These are phyloP conservation scores for Aspergillus conjunctus DNA, from an alignment of 495 filamentous ascomycete genomes.

Conservation along the genomic window DNA sequence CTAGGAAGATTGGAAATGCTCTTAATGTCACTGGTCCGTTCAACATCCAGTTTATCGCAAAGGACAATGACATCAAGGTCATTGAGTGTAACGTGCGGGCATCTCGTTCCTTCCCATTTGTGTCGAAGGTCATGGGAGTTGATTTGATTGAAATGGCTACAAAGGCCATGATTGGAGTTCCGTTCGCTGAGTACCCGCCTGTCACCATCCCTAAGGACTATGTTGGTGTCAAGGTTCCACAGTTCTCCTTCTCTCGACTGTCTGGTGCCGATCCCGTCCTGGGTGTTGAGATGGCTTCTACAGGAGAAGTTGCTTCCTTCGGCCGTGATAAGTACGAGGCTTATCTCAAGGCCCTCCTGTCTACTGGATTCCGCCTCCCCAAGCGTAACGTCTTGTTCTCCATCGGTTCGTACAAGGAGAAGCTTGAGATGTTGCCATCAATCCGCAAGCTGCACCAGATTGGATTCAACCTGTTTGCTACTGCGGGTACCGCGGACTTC, in stretches of 20 bases:
- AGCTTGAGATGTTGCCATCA: slow-evolving; percentile 93
- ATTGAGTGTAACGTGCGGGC: slow-evolving; percentile 98
- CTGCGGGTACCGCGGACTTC: slow-evolving; percentile 94
- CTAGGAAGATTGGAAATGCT: slow-evolving; percentile 90
- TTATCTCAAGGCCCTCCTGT: slow-evolving; percentile 92
- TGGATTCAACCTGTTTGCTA: slow-evolving; percentile 94
- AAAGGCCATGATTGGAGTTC: slow-evolving; percentile 89
- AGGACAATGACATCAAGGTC: slow-evolving; percentile 99
- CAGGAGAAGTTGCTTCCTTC: slow-evolving; percentile 96
- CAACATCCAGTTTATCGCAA: slow-evolving; percentile 99
- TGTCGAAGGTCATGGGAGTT: slow-evolving; percentile 98
- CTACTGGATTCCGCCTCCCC: slow-evolving; percentile 95
- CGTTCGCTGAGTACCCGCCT: slow-evolving; percentile 79
- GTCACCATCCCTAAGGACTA: slow-evolving; percentile 74
- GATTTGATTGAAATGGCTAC: slow-evolving; percentile 99
- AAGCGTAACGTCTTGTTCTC: slow-evolving; percentile 94
- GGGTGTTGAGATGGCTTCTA: slow-evolving; percentile 99
- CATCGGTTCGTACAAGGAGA: slow-evolving; percentile 96
- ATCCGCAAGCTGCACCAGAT: slow-evolving; percentile 83
- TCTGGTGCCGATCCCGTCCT: slow-evolving; percentile 95
- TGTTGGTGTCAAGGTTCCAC: slow-evolving; percentile 96
- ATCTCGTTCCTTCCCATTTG: slow-evolving; percentile 95
- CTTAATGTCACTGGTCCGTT: slow-evolving; percentile 95
- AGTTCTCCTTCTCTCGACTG: slow-evolving; percentile 97
- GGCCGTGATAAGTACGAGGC: slow-evolving; percentile 95